These are phyloP conservation scores for Tilletia setariae DNA, from an alignment of 1,284 basidiomycete genomes.

Conservation along the genomic window DNA sequence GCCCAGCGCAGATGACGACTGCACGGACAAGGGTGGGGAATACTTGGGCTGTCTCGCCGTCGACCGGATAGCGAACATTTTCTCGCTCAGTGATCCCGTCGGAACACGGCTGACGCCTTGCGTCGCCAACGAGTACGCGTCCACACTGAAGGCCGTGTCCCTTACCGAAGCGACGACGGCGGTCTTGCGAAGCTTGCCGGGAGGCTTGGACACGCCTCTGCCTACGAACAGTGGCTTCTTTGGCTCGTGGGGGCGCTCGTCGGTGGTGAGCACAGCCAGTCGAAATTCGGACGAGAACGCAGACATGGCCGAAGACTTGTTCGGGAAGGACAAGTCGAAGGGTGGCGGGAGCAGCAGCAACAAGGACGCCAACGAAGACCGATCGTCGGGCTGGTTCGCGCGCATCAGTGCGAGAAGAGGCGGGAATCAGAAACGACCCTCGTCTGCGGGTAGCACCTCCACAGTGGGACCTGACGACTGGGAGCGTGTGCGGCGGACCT, in stretches of 20 bases:
- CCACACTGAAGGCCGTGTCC: constrained; percentile 27
- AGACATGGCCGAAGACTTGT: constrained; percentile 27
- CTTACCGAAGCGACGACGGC: constrained; percentile 27
- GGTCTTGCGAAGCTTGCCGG: constrained; percentile 25
- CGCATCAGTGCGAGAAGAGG: neutral
- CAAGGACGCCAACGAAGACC: neutral
- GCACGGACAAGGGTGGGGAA: neutral
- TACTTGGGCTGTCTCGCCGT: constrained; percentile 14
- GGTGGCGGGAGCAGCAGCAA: neutral
- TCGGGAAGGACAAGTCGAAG: constrained; percentile 19
- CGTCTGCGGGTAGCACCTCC: constrained; percentile 19
- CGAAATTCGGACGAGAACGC: constrained; percentile 24
- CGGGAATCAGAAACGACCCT: constrained; percentile 18
- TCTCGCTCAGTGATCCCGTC: constrained; percentile 61
- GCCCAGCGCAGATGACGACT: constrained; percentile 46
- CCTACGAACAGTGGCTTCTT: constrained; percentile 25
- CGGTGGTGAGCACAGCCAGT: constrained; percentile 24
- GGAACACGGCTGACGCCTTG: constrained; percentile 55
- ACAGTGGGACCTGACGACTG: constrained; percentile 28
- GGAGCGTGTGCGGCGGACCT: constrained; percentile 18
- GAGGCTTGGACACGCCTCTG: constrained; percentile 19
- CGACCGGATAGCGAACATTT: constrained; percentile 59
- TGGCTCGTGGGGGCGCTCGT: constrained; percentile 27
- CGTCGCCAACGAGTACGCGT: constrained; percentile 52
- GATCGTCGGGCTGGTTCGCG: neutral